phyloP scores from a whole-genome alignment of 345 rosid genomes.

The Ceriops tagal region DNA sequence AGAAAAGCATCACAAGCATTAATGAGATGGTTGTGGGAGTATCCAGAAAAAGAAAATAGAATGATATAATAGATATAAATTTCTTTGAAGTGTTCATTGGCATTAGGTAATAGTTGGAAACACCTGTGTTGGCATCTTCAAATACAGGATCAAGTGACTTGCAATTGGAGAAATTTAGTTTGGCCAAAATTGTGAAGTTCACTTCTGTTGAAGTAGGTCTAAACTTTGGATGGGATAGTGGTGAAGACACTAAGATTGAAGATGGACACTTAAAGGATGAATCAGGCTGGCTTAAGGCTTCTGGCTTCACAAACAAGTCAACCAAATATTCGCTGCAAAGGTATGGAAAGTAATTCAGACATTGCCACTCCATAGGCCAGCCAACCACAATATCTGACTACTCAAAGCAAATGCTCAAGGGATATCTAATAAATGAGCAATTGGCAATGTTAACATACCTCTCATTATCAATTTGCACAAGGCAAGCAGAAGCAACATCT shows the following conservation, averaged over 20 bases:
- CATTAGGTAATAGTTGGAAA: background rate
- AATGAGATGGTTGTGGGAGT: background rate
- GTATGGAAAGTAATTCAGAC: constrained; percentile 7
- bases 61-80: background rate
- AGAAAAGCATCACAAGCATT: background rate
- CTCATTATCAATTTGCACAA: constrained; percentile 25
- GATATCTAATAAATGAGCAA: background rate
- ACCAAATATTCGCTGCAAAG: constrained; percentile 28
- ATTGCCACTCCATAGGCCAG: constrained; percentile 1
- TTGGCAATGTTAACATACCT: constrained; percentile 10
- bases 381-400: background rate
- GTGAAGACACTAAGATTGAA: constrained; percentile 25
- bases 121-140: constrained; percentile 21
- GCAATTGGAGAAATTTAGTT: constrained; percentile 18
- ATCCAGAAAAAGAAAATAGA: background rate
- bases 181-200: constrained; percentile 15
- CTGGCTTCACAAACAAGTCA: constrained; percentile 25
- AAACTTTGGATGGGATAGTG: constrained; percentile 25
- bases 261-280: constrained; percentile 19
- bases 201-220: constrained; percentile 18
- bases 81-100: background rate
- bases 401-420: background rate
- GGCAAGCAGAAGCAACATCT: constrained; percentile 22
- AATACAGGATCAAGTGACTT: constrained; percentile 14
- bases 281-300: constrained; percentile 28